Base-by-base conservation (phyloP, 1,284 basidiomycete species). In the Microbotryum intermedium region DNA sequence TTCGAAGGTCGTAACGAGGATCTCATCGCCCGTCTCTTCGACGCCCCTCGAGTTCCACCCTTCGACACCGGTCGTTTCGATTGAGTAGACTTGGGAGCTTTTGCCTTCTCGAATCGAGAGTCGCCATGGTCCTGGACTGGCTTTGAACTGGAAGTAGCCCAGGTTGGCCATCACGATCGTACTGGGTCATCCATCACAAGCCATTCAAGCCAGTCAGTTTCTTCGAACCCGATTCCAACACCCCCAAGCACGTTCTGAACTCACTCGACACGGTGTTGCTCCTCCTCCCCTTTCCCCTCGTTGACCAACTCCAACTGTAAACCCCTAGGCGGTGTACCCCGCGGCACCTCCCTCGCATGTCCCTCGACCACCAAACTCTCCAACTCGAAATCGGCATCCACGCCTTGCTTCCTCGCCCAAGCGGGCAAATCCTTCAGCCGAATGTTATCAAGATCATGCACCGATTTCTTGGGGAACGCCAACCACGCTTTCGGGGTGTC, bases 401-500 rank as follows among this genome's bases (percentile, higher is more conserved):
- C 80, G 6, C 86, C 79, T 0, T 67, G 74, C 1, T 20, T 23
- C 21, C 56, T 55, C 21, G 30, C 8, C 28, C 30, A 23, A 0
- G 78, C 75, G 2, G 82, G 78, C 3, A 92, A 78, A 45, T 82
- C 81, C 6, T 80, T 80, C 8, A 97, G 82, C 47, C 92, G 87
- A 58, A 98, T 87, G 72, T 98, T 98, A 77, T 98, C 95, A 26
- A 98, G 83, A 74, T 98, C 94, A 67, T 95, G 90, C 0, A 87
- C 79, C 0, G 92, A 88, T 71, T 91, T 84, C 25, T 83, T 82
- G 0, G 94, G 92, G 52, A 90, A 87, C 18, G 92, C 89, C 21
- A 97, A 82, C 92, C 94, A 97, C 0, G 92, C 83, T 1, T 84
- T 81, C 3, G 89, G 88, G 1, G 90, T 85, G 59, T 97, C 91